These are phyloP conservation scores for Triticum monococcum DNA, from an alignment of 176 grass and related monocot genomes.

Conservation along the genomic window DNA sequence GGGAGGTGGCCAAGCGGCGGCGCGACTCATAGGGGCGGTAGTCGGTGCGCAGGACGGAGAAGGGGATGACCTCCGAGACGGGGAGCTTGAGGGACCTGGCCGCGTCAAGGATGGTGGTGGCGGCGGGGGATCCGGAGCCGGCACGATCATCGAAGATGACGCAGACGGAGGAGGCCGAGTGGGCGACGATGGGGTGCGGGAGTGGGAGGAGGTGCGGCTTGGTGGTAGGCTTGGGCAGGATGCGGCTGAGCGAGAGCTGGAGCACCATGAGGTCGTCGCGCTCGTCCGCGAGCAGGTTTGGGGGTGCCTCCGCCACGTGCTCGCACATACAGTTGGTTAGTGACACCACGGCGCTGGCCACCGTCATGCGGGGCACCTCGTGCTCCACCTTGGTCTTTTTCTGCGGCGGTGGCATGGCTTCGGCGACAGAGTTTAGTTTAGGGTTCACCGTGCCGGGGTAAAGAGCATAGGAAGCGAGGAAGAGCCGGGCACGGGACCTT, in stretches of 20 bases:
- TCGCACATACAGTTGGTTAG: constrained; percentile 57
- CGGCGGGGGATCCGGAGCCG: constrained; percentile 20
- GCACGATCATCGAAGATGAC: constrained; percentile 70
- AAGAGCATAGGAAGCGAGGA: no score
- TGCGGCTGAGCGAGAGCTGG: constrained; percentile 46
- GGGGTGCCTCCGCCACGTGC: constrained; percentile 13
- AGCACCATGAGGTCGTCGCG: constrained; percentile 58
- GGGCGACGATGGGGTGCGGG: constrained; percentile 41
- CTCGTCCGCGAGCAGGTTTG: constrained; percentile 60
- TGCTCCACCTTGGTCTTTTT: background rate
- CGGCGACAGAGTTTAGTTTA: no score
- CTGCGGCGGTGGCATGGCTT: constrained; percentile 2
- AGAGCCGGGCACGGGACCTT: no score
- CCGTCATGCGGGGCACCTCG: constrained; percentile 30
- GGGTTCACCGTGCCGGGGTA: no score
- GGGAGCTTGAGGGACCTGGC: constrained; percentile 51
- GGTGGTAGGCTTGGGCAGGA: constrained; percentile 32
- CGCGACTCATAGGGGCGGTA: constrained; percentile 71
- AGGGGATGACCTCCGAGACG: constrained; percentile 52
- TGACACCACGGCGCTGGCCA: constrained; percentile 33
- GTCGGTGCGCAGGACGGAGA: constrained; percentile 65
- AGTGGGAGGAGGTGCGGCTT: constrained; percentile 50
- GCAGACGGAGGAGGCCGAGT: constrained; percentile 41
- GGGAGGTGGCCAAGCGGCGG: constrained; percentile 58
- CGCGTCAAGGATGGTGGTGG: constrained; percentile 41